Evolutionary conservation across 768 basidiomycete species (phyloP).

Genomic region (Rhodotorula paludigena): DNA sequence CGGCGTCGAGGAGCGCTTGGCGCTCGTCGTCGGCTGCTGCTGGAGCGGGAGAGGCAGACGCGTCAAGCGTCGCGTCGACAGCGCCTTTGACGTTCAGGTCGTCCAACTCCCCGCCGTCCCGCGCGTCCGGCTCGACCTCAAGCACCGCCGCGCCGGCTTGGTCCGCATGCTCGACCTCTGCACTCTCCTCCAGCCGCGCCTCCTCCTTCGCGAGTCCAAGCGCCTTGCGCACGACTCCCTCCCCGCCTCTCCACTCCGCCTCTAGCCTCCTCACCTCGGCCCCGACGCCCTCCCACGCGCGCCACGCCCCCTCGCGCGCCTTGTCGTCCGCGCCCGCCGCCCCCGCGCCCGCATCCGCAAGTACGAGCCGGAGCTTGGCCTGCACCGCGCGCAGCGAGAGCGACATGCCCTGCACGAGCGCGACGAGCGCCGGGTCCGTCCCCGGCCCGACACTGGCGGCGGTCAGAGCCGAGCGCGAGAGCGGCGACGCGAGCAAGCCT

Average conservation of each 20-base stretch:
- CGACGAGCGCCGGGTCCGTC: neutral
- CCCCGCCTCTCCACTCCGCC: conserved; percentile 5
- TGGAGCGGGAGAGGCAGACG: neutral
- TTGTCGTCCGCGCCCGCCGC: neutral
- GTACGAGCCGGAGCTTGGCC: conserved; percentile 10
- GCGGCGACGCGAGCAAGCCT: neutral
- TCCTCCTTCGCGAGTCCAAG: neutral
- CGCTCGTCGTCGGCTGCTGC: neutral
- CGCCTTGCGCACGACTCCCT: neutral
- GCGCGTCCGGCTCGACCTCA: neutral
- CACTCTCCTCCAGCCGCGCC: neutral
- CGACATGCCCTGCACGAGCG: neutral
- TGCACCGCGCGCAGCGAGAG: conserved; percentile 10
- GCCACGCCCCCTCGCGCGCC: neutral
- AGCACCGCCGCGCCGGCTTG: neutral
- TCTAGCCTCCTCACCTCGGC: conserved; percentile 2
- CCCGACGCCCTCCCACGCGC: conserved; percentile 8
- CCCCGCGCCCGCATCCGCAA: neutral
- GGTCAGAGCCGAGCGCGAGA: neutral
- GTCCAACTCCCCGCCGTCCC: neutral
- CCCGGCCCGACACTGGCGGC: neutral
- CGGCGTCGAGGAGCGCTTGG: conserved; percentile 27
- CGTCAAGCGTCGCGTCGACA: conserved; percentile 6
- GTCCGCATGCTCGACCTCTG: neutral
- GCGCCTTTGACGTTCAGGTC: neutral